Base-by-base conservation (phyloP, 2,329 filamentous ascomycete genomes). In the Sarocladium strictum region DNA sequence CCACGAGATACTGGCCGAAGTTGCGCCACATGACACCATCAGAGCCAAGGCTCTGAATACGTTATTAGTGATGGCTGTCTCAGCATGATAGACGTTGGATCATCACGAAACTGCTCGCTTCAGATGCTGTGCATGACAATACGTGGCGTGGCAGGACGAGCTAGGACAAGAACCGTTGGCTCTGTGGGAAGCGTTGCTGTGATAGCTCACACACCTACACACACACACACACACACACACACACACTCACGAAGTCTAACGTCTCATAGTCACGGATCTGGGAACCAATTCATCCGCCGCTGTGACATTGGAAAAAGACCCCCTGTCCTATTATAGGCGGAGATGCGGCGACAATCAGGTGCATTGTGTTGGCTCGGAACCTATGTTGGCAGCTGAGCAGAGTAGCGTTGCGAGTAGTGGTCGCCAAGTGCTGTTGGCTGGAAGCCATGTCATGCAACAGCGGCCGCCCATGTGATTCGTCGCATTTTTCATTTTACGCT, bases 361-460 rank as follows among this genome's bases (percentile, higher is more conserved):
- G n/a, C 12, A 27, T 14, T 12, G 7, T 43, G 21, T 43, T 43
- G 40, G 17, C 40, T 17, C 37, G 37, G 10, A 12, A 21, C 9
- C n/a, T 6, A 21, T 3, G n/a, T n/a, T n/a, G 7, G 17, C n/a
- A 27, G 43, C 43, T 47, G 43, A 27, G 24, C 23, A n/a, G n/a
- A 15, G 24, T 47, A 47, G 43, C 43, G 21, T 27, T 10, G n/a
- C 19, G 43, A 47, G 29, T 29, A 47, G 24, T 47, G 43, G 23
- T 17, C 24, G 43, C 43, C 43, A 47, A 47, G 43, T 4, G n/a
- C 43, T n/a, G 43, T 47, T 47, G 43, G 43, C 43, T 47, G 7
- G 43, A 47, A 47, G 43, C 24, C 43, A 47, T 47, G 24, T 47
- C n/a, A 47, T 47, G 43, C 43, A 24, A 11, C 43, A 24, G 21